Base-by-base conservation (phyloP, 352 stramenopile genomes). In the Blastocystis sp. region DNA sequence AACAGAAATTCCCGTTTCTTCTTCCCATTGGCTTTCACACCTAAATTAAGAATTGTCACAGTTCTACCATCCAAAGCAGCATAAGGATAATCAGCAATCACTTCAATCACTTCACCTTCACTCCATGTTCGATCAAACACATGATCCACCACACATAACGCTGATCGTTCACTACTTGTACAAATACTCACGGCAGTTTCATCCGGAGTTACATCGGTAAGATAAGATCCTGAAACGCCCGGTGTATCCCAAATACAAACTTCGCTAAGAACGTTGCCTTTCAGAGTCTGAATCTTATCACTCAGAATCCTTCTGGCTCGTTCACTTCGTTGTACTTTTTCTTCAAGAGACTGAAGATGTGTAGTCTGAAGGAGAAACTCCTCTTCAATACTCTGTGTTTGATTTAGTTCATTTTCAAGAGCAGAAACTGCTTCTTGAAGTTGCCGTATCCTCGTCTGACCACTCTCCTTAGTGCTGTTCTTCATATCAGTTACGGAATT, bases 1-100 rank as follows among this genome's bases (percentile, higher is more conserved):
- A 80, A 63, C 1, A 80, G 69, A 58, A 80, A 80, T 35, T 59
- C 39, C 9, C 42, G 69, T 32, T 80, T 80, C 29, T 24, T 32
- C 39, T 9, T 32, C 1, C 24, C 16, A 21, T 24, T 9, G 24
- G 12, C 24, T 12, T 27, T 4, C n/a, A 29, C 43, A 9, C 69
- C 69, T 6, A 59, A 4, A 35, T 63, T 80, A 29, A 80, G 46
- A 6, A 80, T 4, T 6, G 42, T 59, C 21, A 80, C 65, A 2
- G 21, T 56, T 19, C 56, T 58, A 0, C 69, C 69, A 37, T 80
- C 69, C 14, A 80, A 21, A 29, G 43, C 69, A 9, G 69, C 35
- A 14, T 80, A 80, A 19, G 65, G 46, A 57, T 32, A 37, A 32
- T 80, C 63, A 11, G 27, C 63, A 3, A 74, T 74, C 29, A 16